These are phyloP conservation scores for Boletus edulis DNA, from an alignment of 768 basidiomycete genomes.

Conservation along the genomic window DNA sequence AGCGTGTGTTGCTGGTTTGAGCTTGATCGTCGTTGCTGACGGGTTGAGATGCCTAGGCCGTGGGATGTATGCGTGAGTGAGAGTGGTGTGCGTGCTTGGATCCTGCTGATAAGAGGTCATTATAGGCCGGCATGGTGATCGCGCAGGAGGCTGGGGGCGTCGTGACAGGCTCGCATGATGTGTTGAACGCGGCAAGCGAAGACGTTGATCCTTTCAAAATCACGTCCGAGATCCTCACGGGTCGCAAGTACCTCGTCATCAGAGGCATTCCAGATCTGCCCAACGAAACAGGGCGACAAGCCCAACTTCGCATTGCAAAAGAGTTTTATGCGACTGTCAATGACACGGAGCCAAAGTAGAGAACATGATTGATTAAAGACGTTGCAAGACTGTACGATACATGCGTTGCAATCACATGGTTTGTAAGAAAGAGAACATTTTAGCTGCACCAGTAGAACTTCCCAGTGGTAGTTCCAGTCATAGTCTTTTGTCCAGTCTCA, in stretches of 20 bases:
- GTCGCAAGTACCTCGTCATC: constrained; percentile 80
- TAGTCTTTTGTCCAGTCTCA: no score
- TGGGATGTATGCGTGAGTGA: constrained; percentile 81
- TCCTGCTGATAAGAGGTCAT: not conserved
- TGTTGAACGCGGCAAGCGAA: constrained; percentile 36
- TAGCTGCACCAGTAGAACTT: no score
- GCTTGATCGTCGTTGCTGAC: not conserved
- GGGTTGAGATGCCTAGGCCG: constrained; percentile 38
- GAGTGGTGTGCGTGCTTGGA: not conserved
- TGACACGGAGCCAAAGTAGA: constrained; percentile 57
- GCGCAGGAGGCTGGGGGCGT: constrained; percentile 85
- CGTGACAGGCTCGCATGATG: constrained; percentile 66
- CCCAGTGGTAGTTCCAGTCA: no score
- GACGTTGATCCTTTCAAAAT: constrained; percentile 52
- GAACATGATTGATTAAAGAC: not conserved
- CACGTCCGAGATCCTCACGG: constrained; percentile 66
- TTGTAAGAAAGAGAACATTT: no score
- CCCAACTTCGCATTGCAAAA: constrained; percentile 75
- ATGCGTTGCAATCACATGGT: not conserved
- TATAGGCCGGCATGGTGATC: constrained; percentile 85
- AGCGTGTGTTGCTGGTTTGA: constrained; percentile 18
- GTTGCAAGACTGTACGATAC: not conserved
- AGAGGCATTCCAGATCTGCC: constrained; percentile 62
- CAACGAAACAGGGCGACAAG: constrained; percentile 63
- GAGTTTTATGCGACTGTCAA: constrained; percentile 86